Evolutionary conservation across 805 yeast genomes (phyloP).

Genomic region (Schwanniomyces occidentalis): DNA sequence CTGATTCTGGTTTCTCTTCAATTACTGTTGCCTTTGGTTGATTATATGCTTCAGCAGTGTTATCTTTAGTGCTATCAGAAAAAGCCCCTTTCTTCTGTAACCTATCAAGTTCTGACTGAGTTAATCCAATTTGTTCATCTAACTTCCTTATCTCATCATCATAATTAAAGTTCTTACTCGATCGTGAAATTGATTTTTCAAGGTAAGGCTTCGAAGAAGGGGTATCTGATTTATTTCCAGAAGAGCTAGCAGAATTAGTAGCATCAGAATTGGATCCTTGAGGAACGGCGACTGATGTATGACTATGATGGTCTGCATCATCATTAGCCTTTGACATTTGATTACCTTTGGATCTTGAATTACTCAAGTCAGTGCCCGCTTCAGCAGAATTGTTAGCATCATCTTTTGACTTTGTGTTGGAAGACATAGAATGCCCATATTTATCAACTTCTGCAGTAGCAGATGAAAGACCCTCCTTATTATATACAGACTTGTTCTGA

Average conservation of each 20-base stretch:
- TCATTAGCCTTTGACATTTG: too few species aligned
- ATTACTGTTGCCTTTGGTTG: too few species aligned
- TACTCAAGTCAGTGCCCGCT: neutral
- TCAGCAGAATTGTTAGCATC: neutral
- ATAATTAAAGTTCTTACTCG: slow-evolving; percentile 19
- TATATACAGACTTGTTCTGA: slow-evolving; percentile 34
- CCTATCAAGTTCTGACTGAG: slow-evolving; percentile 24
- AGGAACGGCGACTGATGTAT: neutral
- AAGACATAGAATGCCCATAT: slow-evolving; percentile 6
- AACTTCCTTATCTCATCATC: slow-evolving; percentile 22
- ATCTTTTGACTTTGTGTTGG: too few species aligned
- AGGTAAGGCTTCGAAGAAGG: neutral
- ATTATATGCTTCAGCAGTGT: neutral
- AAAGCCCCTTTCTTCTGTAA: slow-evolving; percentile 3
- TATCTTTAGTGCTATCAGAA: neutral
- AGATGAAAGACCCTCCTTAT: slow-evolving; percentile 23
- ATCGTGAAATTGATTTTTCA: slow-evolving; percentile 1
- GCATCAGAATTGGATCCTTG: slow-evolving; percentile 1
- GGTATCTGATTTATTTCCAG: neutral
- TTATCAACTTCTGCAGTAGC: slow-evolving; percentile 17
- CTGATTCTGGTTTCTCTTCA: too few species aligned
- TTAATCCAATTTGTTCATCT: slow-evolving; percentile 23
- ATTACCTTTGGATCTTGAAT: too few species aligned
- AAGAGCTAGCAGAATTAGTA: slow-evolving; percentile 5
- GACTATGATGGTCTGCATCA: too few species aligned